A percentile compares a stretch with the other conserved stretches of the same genome.
phyloP scores from a whole-genome alignment of 1,284 basidiomycete genomes.

The Ceratobasidium sp. region DNA sequence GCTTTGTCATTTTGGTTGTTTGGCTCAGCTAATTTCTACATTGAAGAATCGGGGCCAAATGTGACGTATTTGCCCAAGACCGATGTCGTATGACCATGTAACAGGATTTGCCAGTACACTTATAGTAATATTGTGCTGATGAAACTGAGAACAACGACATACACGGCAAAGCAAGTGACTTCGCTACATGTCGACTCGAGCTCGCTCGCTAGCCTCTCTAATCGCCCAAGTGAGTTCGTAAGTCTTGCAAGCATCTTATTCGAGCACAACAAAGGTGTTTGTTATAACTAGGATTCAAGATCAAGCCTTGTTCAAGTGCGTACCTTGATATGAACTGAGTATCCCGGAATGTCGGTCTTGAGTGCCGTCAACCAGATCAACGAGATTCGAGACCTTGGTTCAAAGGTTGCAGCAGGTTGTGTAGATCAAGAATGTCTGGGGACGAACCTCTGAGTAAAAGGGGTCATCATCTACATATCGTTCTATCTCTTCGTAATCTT shows the following conservation, averaged over 20 bases:
- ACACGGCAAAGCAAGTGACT: background rate
- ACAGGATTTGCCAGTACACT: too few species aligned
- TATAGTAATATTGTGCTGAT: too few species aligned
- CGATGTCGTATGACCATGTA: too few species aligned
- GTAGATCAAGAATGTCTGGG: conserved; percentile 5
- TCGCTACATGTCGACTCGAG: background rate
- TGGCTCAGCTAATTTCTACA: too few species aligned
- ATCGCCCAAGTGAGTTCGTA: conserved; percentile 92
- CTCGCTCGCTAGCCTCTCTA: conserved; percentile 75
- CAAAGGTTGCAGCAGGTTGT: background rate
- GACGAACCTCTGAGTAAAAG: conserved; percentile 81
- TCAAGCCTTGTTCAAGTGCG: conserved; percentile 34
- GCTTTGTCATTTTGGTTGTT: too few species aligned
- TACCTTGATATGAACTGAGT: conserved; percentile 81
- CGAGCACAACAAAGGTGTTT: too few species aligned
- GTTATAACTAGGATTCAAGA: background rate
- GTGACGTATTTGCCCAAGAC: too few species aligned
- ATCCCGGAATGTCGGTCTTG: conserved; percentile 74
- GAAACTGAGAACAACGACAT: background rate
- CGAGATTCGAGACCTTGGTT: conserved; percentile 76
- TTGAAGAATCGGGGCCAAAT: too few species aligned
- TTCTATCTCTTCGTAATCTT: conserved; percentile 83
- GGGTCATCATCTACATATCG: conserved; percentile 88
- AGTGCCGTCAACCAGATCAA: conserved; percentile 80
- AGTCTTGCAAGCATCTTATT: conserved; percentile 82